Evolutionary conservation across 495 filamentous ascomycete genomes (phyloP), one percentile per base, ranked within the genome.

Genomic region (Sporormia fimetaria): DNA sequence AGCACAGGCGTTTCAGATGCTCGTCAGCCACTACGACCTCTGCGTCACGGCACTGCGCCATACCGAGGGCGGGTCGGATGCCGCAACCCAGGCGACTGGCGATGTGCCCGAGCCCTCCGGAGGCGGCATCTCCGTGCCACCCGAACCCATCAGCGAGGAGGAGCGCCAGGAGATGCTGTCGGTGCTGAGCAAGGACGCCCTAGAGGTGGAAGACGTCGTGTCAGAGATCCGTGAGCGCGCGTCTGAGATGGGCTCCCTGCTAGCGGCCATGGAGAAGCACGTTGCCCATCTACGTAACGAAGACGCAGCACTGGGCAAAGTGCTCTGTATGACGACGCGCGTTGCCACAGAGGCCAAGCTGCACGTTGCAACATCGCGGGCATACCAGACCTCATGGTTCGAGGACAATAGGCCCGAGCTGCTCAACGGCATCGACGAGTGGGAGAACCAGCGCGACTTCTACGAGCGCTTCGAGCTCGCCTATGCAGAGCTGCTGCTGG

Each of bases 21-120:
- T 98, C 15, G 87, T 84, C n/a, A 68, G 68, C 10, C 92, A 98
- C 62, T 96, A 93, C 52, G 90, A 98, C 60, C 76, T 92, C 40
- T 98, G 90, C 55, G 84, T 90, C 15, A 87, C 77, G 3, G 92
- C 92, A 0, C 78, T 96, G 21, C 82, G 85, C 48, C 81, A 88
- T 44, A 94, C 88, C 1, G 87, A 96, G 65, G 90, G 87, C 17
- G 87, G 86, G 9, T 76, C 73, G 15, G 79, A 80, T 12, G 85
- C 84, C 4, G 72, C 78, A 26, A 49, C 56, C 67, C 73, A 26
- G 68, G 75, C 23, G 73, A 78, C 38, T 68, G 9, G 70, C 12
- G 49, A 47, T 32, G 40, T 30, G 4, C 47, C 37, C 9, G 26
- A 23, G 9, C 33, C 45, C 8, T 47, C 51, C 30, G 34, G 33